Evolutionary conservation across 2,329 filamentous ascomycete species (phyloP).

Genomic region (Lachnellula hyalina): DNA sequence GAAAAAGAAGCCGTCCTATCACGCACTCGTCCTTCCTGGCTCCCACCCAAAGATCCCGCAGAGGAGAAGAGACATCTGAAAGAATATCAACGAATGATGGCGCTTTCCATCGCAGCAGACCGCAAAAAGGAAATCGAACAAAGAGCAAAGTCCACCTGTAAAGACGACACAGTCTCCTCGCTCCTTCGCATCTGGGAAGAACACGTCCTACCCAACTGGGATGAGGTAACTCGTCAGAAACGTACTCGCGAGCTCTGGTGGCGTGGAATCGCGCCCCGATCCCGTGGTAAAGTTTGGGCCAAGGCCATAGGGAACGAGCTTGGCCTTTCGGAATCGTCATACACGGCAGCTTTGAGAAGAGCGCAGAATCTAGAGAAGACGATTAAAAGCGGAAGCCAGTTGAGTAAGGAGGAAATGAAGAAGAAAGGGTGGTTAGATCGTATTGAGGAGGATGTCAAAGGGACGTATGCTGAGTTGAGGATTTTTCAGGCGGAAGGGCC

Average conservation of each 20-base stretch:
- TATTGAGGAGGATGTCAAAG: conserved; percentile 59
- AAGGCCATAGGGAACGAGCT: conserved; percentile 32
- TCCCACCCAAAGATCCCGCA: conserved; percentile 80
- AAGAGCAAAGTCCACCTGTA: conserved; percentile 45
- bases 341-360: conserved; percentile 63
- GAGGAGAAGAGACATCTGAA: conserved; percentile 87
- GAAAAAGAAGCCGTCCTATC: conserved; percentile 82
- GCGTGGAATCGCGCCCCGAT: conserved; percentile 68
- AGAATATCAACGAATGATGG: conserved; percentile 82
- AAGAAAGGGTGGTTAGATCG: conserved; percentile 56
- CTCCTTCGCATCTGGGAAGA: conserved; percentile 66
- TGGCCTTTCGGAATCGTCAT: conserved; percentile 54
- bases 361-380: conserved; percentile 54
- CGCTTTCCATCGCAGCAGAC: conserved; percentile 53
- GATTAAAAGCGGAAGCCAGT: conserved; percentile 26
- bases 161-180: conserved; percentile 50
- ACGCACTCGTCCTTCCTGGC: conserved; percentile 75
- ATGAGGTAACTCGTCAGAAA: conserved; percentile 61
- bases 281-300: conserved; percentile 41
- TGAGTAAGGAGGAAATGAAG: conserved; percentile 44
- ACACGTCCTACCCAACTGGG: conserved; percentile 72
- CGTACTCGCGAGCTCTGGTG: conserved; percentile 75
- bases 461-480: conserved; percentile 65
- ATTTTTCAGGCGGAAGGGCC: conserved; percentile 56
- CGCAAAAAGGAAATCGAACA: conserved; percentile 51